Evolutionary conservation across 2,329 filamentous ascomycete genomes (phyloP).

Genomic region (Cytospora paraplurivora): DNA sequence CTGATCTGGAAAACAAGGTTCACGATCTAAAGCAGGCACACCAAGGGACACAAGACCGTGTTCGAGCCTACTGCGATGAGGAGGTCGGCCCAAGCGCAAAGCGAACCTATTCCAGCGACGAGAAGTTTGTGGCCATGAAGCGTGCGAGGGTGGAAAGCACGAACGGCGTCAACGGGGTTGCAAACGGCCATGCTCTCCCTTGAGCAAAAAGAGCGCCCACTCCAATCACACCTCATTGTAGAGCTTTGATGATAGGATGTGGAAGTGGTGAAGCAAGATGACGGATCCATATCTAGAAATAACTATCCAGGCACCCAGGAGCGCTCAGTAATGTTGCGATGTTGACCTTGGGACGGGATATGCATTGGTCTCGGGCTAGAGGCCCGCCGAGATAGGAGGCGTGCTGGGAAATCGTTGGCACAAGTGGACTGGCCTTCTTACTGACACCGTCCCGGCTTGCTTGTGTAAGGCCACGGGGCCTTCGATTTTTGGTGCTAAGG

Average conservation of each 20-base stretch:
- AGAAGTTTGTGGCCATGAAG: constrained; percentile 9
- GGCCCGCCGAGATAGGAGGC: not conserved
- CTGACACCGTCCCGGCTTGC: not conserved
- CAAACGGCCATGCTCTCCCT: constrained; percentile 6
- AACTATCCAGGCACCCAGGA: not conserved
- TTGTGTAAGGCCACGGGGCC: not conserved
- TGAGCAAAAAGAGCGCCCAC: not conserved
- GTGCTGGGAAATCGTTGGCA: not conserved
- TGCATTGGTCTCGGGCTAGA: not conserved
- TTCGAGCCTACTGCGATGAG: not conserved
- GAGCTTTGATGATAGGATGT: not conserved
- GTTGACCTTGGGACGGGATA: not conserved
- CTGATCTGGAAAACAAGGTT: constrained; percentile 9
- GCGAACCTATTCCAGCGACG: constrained; percentile 1
- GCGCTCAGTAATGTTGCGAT: not conserved
- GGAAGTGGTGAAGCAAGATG: not conserved
- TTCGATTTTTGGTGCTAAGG: constrained; percentile 10
- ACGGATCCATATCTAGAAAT: not conserved
- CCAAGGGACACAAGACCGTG: not conserved
- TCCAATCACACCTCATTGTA: not conserved
- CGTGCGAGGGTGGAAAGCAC: constrained; percentile 16
- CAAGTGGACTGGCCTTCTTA: not conserved
- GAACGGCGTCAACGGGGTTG: constrained; percentile 17
- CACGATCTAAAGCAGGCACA: not conserved
- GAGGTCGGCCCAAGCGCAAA: not conserved